Percentiles rank a stretch among this genome's conserved stretches.
phyloP scores from a whole-genome alignment of 2,329 filamentous ascomycete species.

The Dothistroma pini region DNA sequence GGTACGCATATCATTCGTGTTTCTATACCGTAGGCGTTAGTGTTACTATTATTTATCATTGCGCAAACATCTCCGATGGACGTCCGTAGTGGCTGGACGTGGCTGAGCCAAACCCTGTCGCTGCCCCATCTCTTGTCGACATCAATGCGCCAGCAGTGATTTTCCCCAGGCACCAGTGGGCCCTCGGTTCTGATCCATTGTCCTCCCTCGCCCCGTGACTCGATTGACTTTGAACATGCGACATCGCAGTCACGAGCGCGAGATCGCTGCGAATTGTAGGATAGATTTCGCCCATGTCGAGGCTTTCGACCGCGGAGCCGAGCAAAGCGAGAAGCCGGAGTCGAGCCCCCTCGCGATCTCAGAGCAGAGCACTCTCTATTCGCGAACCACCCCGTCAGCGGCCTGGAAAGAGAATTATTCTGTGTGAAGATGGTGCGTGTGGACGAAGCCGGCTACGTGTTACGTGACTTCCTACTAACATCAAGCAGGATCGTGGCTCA shows the following conservation, averaged over 20 bases:
- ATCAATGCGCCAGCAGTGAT: background rate
- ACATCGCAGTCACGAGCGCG: background rate
- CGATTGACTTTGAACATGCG: background rate
- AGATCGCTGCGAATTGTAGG: background rate
- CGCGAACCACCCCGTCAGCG: slow-evolving; percentile 5
- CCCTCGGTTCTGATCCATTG: background rate
- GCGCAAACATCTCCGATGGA: background rate
- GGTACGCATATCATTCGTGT: too few relatives aligned
- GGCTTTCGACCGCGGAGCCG: slow-evolving; percentile 13
- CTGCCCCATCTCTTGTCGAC: slow-evolving; percentile 7
- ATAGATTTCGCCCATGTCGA: slow-evolving; percentile 16
- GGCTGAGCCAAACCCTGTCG: slow-evolving; percentile 3
- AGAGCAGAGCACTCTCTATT: slow-evolving; percentile 2
- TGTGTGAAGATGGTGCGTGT: slow-evolving; percentile 29
- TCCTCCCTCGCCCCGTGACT: background rate
- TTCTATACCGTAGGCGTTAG: too few relatives aligned
- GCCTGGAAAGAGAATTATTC: slow-evolving; percentile 25
- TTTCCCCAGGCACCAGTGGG: background rate
- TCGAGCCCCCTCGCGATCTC: background rate
- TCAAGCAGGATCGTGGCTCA: slow-evolving; percentile 44
- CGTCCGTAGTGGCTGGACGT: background rate
- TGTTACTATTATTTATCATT: too few relatives aligned
- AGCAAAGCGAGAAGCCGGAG: slow-evolving; percentile 4
- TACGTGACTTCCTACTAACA: background rate
- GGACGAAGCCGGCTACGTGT: background rate